Conservation (phyloP, 2,329 filamentous ascomycete species). For the Sarocladium kiliense region DNA sequence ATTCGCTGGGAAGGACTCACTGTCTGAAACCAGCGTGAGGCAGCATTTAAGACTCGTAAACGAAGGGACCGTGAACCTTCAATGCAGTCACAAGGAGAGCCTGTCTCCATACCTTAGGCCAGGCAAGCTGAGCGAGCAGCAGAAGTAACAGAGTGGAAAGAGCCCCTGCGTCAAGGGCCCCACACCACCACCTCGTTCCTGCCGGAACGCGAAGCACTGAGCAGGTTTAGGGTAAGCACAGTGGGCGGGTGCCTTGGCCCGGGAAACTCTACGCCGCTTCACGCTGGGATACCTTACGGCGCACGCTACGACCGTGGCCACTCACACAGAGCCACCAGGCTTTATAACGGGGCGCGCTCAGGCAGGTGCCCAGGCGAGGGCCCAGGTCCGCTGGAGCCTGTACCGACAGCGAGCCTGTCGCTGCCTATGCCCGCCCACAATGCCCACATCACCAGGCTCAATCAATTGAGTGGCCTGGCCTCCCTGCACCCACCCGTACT, state of each 20-base stretch:
- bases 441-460: background rate
- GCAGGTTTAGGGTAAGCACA: constrained; percentile 1
- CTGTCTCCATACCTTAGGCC: no score
- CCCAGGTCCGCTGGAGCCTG: background rate
- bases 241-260: background rate
- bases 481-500: background rate
- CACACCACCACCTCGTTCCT: background rate
- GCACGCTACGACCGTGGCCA: background rate
- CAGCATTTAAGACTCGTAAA: background rate
- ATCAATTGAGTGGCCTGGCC: no score
- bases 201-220: background rate
- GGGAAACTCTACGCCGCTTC: background rate
- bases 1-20: no score
- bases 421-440: background rate
- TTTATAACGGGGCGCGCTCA: background rate
- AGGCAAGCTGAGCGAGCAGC: background rate
- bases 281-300: background rate
- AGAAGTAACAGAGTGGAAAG: background rate
- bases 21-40: background rate
- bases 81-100: background rate
- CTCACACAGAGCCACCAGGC: background rate
- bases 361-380: background rate
- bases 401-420: background rate
- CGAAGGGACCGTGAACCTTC: background rate
- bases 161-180: background rate